Evolutionary conservation across 2,329 filamentous ascomycete genomes (phyloP).

Genomic region (Cyphellophora europaea): DNA sequence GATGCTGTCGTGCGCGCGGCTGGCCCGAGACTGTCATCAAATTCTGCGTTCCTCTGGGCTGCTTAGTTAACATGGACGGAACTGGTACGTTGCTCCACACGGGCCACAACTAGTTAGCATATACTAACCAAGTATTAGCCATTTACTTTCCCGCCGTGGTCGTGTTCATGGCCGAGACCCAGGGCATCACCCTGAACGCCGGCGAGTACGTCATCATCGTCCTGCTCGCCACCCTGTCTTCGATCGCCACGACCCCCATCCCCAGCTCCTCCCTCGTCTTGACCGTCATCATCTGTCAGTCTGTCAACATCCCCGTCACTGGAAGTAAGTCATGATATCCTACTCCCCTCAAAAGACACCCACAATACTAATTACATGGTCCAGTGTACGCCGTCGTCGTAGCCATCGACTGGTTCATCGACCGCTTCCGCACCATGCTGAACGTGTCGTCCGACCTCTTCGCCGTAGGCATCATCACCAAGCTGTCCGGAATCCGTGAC

Average conservation of each 20-base stretch:
- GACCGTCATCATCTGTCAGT: conserved; percentile 41
- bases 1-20: conserved; percentile 29
- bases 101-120: background rate
- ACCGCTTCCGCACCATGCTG: conserved; percentile 43
- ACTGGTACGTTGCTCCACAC: too few relatives aligned
- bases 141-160: conserved; percentile 48
- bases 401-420: conserved; percentile 48
- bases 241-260: conserved; percentile 46
- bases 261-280: conserved; percentile 44
- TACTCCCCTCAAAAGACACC: too few relatives aligned
- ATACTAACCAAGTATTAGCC: conserved; percentile 35
- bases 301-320: conserved; percentile 36
- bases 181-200: conserved; percentile 34
- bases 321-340: too few relatives aligned
- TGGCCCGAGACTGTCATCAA: conserved; percentile 36
- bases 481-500: conserved; percentile 30
- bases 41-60: conserved; percentile 40
- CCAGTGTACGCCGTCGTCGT: conserved; percentile 47
- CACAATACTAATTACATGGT: too few relatives aligned
- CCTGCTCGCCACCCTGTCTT: conserved; percentile 41
- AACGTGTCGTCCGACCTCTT: conserved; percentile 46
- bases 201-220: conserved; percentile 42
- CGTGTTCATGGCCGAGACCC: conserved; percentile 43
- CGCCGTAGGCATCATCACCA: conserved; percentile 30
- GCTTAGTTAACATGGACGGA: conserved; percentile 43